Percentiles rank a stretch among this genome's conserved stretches.
phyloP scores from a whole-genome alignment of 176 grass and related monocot species.

The Oryza brachyantha region DNA sequence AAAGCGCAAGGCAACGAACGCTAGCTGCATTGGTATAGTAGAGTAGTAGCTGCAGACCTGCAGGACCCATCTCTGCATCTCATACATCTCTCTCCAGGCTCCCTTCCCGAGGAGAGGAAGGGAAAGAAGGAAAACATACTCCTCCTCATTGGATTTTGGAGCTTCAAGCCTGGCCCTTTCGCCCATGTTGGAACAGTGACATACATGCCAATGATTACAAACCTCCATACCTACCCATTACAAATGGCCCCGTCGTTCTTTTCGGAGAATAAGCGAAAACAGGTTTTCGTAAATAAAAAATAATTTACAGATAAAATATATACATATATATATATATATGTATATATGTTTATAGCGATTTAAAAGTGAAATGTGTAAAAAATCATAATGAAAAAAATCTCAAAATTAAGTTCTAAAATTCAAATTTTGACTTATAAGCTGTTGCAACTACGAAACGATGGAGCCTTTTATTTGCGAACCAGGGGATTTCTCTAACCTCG shows the following conservation, averaged over 20 bases:
- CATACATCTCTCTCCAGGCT: not conserved
- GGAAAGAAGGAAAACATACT: slow-evolving; percentile 17
- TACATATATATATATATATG: too few species aligned
- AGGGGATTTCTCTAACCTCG: too few species aligned
- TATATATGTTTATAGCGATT: too few species aligned
- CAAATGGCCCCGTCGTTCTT: not conserved
- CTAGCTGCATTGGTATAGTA: slow-evolving; percentile 16
- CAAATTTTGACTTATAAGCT: too few species aligned
- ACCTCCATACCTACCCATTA: slow-evolving; percentile 32
- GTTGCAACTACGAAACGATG: too few species aligned
- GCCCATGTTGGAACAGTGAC: slow-evolving; percentile 43
- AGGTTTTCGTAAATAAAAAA: too few species aligned
- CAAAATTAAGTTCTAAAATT: too few species aligned
- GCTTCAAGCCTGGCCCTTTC: slow-evolving; percentile 40
- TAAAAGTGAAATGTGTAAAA: too few species aligned
- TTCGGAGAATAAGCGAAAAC: too few species aligned
- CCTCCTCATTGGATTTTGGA: slow-evolving; percentile 42
- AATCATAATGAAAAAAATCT: too few species aligned
- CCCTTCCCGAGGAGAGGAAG: slow-evolving; percentile 38
- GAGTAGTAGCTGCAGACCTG: slow-evolving; percentile 1
- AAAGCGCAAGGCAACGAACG: slow-evolving; percentile 14
- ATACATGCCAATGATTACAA: slow-evolving; percentile 47
- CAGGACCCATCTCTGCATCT: slow-evolving; percentile 5
- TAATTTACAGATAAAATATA: too few species aligned
- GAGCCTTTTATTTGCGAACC: too few species aligned